Conservation (phyloP, 176 grass and related monocot genomes). For the Phragmites australis region DNA sequence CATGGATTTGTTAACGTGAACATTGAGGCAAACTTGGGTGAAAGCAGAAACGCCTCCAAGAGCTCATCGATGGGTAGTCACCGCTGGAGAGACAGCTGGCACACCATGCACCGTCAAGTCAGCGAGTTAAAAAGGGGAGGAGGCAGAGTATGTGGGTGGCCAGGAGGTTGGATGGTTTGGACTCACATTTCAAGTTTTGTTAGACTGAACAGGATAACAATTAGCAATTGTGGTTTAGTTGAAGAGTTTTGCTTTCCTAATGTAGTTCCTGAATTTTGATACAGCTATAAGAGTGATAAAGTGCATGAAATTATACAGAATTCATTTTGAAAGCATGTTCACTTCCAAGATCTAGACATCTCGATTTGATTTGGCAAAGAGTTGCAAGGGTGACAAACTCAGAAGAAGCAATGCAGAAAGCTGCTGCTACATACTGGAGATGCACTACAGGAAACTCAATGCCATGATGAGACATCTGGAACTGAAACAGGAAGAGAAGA, state of each 20-base stretch:
- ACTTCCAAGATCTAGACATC: constrained; percentile 19
- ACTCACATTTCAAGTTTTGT: not conserved
- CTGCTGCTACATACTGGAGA: not conserved
- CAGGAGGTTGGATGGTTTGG: not conserved
- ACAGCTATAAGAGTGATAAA: not conserved
- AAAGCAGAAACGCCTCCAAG: too few relatives aligned
- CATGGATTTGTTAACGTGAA: not conserved
- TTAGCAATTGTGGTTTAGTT: not conserved
- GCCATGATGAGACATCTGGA: constrained; percentile 10
- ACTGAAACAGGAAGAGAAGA: constrained; percentile 46
- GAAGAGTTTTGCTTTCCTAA: not conserved
- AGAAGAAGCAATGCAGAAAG: constrained; percentile 33
- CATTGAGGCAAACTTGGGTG: not conserved
- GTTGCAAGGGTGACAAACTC: not conserved
- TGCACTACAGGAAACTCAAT: constrained; percentile 18
- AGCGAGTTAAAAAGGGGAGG: not conserved
- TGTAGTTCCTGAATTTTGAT: not conserved
- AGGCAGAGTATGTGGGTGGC: not conserved
- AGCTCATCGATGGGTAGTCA: too few relatives aligned
- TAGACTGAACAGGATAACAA: not conserved
- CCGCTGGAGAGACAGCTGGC: not conserved
- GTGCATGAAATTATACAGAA: not conserved
- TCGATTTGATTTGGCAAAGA: constrained; percentile 10
- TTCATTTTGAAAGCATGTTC: constrained; percentile 31
- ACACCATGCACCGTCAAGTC: not conserved